These are phyloP conservation scores for Copromyces sp. DNA, from an alignment of 495 filamentous ascomycete genomes.

Conservation along the genomic window DNA sequence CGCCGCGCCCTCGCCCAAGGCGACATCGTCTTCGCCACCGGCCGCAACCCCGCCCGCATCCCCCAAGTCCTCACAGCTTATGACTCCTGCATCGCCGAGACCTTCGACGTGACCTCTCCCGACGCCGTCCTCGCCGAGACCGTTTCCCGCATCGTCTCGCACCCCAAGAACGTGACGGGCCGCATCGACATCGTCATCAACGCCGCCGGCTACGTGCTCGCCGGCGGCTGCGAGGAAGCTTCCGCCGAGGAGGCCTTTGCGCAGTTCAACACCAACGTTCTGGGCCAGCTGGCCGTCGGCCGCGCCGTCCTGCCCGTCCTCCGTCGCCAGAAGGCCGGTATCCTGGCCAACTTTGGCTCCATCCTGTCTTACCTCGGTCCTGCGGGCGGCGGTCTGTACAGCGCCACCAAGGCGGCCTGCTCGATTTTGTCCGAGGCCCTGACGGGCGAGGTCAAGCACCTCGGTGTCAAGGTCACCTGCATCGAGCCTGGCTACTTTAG, in stretches of 20 bases:
- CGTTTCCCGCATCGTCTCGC: conserved; percentile 5
- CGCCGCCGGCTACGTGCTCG: conserved; percentile 36
- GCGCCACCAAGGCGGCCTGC: conserved; percentile 43
- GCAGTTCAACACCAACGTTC: conserved; percentile 37
- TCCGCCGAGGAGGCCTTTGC: neutral
- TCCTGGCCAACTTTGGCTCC: conserved; percentile 40
- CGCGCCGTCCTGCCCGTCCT: conserved; percentile 40
- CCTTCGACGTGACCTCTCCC: conserved; percentile 19
- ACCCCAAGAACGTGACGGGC: conserved; percentile 20
- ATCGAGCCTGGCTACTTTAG: conserved; percentile 44
- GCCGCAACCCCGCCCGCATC: conserved; percentile 12
- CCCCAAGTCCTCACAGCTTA: neutral
- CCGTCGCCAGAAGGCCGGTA: conserved; percentile 33
- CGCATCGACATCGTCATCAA: conserved; percentile 42
- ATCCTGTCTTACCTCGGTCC: conserved; percentile 30
- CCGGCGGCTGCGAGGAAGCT: conserved; percentile 36
- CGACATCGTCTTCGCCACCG: conserved; percentile 37
- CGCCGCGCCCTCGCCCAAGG: conserved; percentile 32
- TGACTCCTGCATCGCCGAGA: conserved; percentile 21
- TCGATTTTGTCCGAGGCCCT: conserved; percentile 25
- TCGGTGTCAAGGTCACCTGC: conserved; percentile 35
- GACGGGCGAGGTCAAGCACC: conserved; percentile 31
- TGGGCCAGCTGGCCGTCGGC: conserved; percentile 33
- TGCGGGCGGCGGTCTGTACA: conserved; percentile 34
- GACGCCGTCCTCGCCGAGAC: conserved; percentile 21